Base-by-base conservation (phyloP, 768 basidiomycete genomes). In the Hortiboletus flavorubellus region DNA sequence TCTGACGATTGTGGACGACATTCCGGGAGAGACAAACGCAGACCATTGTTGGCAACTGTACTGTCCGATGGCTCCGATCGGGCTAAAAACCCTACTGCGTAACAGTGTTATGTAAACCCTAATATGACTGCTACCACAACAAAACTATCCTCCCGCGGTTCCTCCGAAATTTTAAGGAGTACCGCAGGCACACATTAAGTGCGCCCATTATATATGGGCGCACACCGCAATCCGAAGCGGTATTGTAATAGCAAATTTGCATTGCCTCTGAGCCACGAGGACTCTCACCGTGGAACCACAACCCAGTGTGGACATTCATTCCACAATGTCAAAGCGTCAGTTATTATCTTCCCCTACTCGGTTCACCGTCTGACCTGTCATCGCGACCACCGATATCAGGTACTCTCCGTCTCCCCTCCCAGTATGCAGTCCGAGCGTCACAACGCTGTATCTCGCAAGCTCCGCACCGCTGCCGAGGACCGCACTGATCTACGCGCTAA, bases 311-410 rank as follows among this genome's bases (percentile, higher is more conserved):
- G 65, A 58, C 51, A 14, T 46, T 46, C 54, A 51, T 45, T 50
- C 59, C 48, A 56, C 59, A 52, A 58, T 60, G 64, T 58, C 66
- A 69, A 68, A 66, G 66, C 66, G 53, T 58, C 46, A 38, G 57
- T 52, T 55, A 31, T 46, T 34, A 14, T 49, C 35, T 16, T 31
- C 43, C 33, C 34, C 38, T 63, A 56, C 26, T 8, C 18, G 29
- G 23, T 34, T 26, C 29, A 26, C 29, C 16, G 29, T 47, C 46
- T 52, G n/a, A 41, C 44, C 18, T 18, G 34, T 35, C 21, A 26
- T 47, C 47, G 18, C 37, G 39, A 51, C 46, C 43, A 53, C 45
- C 29, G 47, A 56, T 41, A 59, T 48, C 54, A 35, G 26, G 16
- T 38, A 2, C 16, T 18, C 9, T 34, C 31, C 30, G 40, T 45